Base-by-base conservation (phyloP, 192 early-diverging fungal genomes). In the Podila epigama region DNA sequence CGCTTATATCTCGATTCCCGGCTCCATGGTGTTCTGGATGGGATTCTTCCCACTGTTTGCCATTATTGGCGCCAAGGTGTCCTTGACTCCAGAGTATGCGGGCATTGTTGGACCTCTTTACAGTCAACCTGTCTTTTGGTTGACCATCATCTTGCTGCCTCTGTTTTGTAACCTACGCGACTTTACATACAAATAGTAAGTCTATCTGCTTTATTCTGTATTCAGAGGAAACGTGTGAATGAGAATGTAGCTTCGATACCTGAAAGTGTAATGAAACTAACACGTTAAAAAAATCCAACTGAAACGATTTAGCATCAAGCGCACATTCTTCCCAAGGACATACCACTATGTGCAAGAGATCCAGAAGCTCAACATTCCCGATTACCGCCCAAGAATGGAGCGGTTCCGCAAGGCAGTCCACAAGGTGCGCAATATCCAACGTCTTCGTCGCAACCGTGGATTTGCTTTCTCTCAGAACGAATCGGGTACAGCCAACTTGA, bases 261-360 rank as follows among this genome's bases (percentile, higher is more conserved):
- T n/a, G n/a, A n/a, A n/a, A n/a, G n/a, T n/a, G n/a, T n/a, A n/a
- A n/a, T n/a, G n/a, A n/a, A n/a, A n/a, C n/a, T n/a, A n/a, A n/a
- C n/a, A n/a, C n/a, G n/a, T n/a, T n/a, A n/a, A n/a, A n/a, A n/a
- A n/a, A n/a, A n/a, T n/a, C n/a, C n/a, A n/a, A n/a, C n/a, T n/a
- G n/a, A n/a, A n/a, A n/a, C n/a, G n/a, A n/a, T n/a, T n/a, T 79
- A 94, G 93, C 56, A 68, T 66, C 15, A 87, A 87, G 59, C 89
- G 96, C 42, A 93, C 93, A 81, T 94, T 92, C 77, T 78, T 85
- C 33, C 89, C 96, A 33, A 71, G 88, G 55, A 85, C 92, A 16
- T 98, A 98, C 80, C 98, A 99, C 78, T 94, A 96, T 77, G 93
- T 98, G 52, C 97, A 98, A 83, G 98, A 99, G 84, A 99, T 99